phyloP scores from a whole-genome alignment of 225 moss, liverwort and hornwort genomes.

The Sphagnum contortum region DNA sequence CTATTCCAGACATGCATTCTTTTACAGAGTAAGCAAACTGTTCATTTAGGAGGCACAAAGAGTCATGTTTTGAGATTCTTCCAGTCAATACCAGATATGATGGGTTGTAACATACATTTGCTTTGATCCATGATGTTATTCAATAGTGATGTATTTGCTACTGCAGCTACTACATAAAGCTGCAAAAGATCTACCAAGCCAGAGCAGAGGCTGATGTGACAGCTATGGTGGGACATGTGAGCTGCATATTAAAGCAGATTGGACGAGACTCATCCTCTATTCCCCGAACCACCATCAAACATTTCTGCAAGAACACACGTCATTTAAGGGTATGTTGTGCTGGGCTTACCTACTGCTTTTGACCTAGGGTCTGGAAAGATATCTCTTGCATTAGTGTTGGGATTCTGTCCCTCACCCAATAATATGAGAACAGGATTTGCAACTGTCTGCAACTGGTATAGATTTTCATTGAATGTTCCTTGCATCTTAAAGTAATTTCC shows the following conservation, averaged over 20 bases:
- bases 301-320: constrained; percentile 93
- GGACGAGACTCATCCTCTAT: constrained; percentile 79
- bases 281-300: constrained; percentile 59
- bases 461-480: too few species aligned
- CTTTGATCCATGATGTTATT: too few species aligned
- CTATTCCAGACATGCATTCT: constrained; percentile 99
- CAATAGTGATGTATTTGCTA: too few species aligned
- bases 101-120: too few species aligned
- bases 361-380: too few species aligned
- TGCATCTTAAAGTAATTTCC: too few species aligned
- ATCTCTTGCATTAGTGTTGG: too few species aligned
- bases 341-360: not conserved
- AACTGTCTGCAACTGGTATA: too few species aligned
- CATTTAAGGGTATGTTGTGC: constrained; percentile 60
- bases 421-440: too few species aligned
- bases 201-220: constrained; percentile 81
- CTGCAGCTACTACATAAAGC: constrained; percentile 83
- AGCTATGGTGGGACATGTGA: constrained; percentile 66
- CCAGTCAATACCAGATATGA: too few species aligned
- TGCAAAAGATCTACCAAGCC: constrained; percentile 88
- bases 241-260: constrained; percentile 56
- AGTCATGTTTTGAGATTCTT: not conserved
- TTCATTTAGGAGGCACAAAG: not conserved
- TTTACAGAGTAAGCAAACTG: constrained; percentile 72
- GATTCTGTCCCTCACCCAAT: too few species aligned